Conservation (phyloP, 441 rosid species). For the Erysimum pusillum region DNA sequence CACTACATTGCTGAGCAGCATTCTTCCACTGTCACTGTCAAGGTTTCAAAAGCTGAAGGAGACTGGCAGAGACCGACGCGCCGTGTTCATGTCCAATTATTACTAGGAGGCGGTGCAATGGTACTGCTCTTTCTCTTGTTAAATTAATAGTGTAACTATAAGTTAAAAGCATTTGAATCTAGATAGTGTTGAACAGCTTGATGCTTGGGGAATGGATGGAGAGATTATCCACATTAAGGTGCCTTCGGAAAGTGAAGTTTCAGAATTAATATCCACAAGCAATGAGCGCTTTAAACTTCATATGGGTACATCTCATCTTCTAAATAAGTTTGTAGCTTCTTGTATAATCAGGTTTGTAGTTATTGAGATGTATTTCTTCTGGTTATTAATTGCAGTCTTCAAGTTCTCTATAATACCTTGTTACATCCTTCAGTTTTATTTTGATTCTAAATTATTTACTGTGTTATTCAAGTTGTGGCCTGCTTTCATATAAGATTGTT, state of each 20-base stretch:
- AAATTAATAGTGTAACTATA: background rate
- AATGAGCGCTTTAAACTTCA: slow-evolving; percentile 58
- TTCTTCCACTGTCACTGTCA: slow-evolving; percentile 70
- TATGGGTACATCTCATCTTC: slow-evolving; percentile 62
- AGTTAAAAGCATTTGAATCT: slow-evolving; percentile 30
- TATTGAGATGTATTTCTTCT: background rate
- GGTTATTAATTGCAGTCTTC: background rate
- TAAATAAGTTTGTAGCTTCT: slow-evolving; percentile 4
- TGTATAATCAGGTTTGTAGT: too few relatives aligned
- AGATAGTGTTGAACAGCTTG: slow-evolving; percentile 61
- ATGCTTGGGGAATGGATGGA: slow-evolving; percentile 93
- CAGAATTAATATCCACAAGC: slow-evolving; percentile 56
- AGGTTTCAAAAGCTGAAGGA: slow-evolving; percentile 77
- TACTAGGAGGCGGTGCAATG: slow-evolving; percentile 90
- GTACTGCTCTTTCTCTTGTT: slow-evolving; percentile 50
- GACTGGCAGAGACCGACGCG: slow-evolving; percentile 92
- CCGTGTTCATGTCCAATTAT: slow-evolving; percentile 71
- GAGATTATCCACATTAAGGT: slow-evolving; percentile 65
- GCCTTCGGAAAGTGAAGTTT: slow-evolving; percentile 67
- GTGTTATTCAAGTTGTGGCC: background rate
- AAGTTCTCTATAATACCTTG: slow-evolving; percentile 1
- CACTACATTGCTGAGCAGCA: slow-evolving; percentile 74
- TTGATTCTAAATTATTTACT: background rate
- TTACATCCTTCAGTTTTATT: slow-evolving; percentile 8
- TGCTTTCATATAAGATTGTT: background rate